Base-by-base conservation (phyloP, 2,329 filamentous ascomycete genomes). In the Trichophyton schoenleinii region DNA sequence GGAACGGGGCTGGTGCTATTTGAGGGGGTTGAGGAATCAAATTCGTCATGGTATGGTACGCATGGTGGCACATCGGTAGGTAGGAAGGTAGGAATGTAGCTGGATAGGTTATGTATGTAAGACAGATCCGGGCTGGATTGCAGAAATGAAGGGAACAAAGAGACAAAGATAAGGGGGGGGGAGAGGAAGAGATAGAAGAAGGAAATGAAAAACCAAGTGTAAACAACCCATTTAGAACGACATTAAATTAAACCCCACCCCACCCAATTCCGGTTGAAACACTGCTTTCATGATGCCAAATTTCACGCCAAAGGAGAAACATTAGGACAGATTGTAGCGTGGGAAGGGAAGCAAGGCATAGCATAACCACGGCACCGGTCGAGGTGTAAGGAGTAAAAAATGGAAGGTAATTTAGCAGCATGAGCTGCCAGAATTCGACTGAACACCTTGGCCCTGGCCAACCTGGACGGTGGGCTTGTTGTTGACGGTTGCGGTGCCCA, bases 391-490 rank as follows among this genome's bases (percentile, higher is more conserved):
- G 36, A 38, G 52, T 57, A 34, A 28, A 57, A 38, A 38, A 18
- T 36, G 36, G 60, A 44, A 61, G 65, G 70, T 38, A 13, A 38
- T 81, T 80, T 95, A 96, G 81, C 91, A 96, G 84, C 91, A 96
- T 75, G 89, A 87, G 72, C 88, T 87, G 73, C 84, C 89, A 70
- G 88, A 89, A 69, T 87, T 87, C 70, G 86, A 88, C 75, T 95
- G 89, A 68, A 99, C 92, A 70, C 91, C 91, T 77, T 95, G 91
- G 72, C 94, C 94, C 74, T 91, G 88, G 63, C 91, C 89, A 71
- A 99, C 94, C 75, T 96, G 91, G 70, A 99, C 91, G 70, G 89
- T 95, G 67, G 92, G 92, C 83, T 97, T 99, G 80, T 92, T 95
- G 85, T 97, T 97, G 81, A 91, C 91, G 67, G 88, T 88, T 66